Percentiles rank a stretch among this genome's conserved stretches.
Evolutionary conservation across 129 eudicot genomes (phyloP).

Genomic region (Lactuca saligna): DNA sequence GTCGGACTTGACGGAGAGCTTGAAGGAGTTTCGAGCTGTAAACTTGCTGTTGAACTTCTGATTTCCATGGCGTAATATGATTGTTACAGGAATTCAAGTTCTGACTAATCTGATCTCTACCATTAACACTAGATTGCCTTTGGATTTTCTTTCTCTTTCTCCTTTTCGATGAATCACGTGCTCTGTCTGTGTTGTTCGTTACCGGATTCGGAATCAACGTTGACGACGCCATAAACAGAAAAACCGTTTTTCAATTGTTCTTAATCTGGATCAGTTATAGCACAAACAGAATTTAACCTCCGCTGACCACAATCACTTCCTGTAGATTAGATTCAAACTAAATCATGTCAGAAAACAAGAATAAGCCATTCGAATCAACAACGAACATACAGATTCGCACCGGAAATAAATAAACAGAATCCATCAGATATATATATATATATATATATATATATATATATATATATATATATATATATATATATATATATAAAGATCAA

Average conservation of each 20-base stretch:
- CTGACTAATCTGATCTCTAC: constrained; percentile 26
- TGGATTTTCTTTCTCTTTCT: constrained; percentile 52
- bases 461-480: too few species aligned
- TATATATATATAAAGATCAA: not conserved
- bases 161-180: constrained; percentile 49
- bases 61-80: constrained; percentile 54
- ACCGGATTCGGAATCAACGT: constrained; percentile 55
- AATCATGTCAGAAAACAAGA: constrained; percentile 29
- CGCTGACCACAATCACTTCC: constrained; percentile 32
- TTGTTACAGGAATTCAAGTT: constrained; percentile 1
- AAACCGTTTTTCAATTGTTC: constrained; percentile 14
- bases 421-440: too few species aligned
- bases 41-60: constrained; percentile 67
- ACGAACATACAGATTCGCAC: constrained; percentile 30
- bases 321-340: constrained; percentile 29
- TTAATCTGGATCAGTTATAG: constrained; percentile 28
- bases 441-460: too few species aligned
- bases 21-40: constrained; percentile 74
- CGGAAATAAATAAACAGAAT: constrained; percentile 9
- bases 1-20: constrained; percentile 73
- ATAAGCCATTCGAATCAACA: constrained; percentile 34
- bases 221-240: constrained; percentile 48
- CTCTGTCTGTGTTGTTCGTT: constrained; percentile 47
- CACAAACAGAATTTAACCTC: constrained; percentile 16
- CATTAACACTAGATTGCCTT: constrained; percentile 12